Percentiles rank a stretch among this genome's conserved stretches.
Conservation (phyloP, 371 early-diverging fungal genomes). For the Mortierella sp. region DNA sequence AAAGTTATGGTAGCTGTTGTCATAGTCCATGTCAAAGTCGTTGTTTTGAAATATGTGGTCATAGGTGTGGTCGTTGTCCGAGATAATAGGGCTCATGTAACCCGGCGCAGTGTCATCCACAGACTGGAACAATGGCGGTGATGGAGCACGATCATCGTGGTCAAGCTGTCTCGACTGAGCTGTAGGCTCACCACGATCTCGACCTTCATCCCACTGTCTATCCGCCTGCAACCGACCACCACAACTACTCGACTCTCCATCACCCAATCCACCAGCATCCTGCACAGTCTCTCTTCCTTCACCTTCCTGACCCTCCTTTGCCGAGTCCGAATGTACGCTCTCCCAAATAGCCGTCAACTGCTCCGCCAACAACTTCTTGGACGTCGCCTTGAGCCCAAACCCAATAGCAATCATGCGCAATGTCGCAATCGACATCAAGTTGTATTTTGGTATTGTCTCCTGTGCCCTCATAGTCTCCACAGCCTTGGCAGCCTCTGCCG, state of each 20-base stretch:
- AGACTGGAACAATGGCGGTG: background rate
- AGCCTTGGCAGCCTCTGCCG: conserved; percentile 25
- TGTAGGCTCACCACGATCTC: background rate
- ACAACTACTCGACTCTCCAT: background rate
- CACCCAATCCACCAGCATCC: background rate
- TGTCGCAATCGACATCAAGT: conserved; percentile 33
- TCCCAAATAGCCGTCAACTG: conserved; percentile 42
- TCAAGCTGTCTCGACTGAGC: background rate
- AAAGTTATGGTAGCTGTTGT: background rate
- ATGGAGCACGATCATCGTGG: background rate
- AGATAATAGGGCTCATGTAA: conserved; percentile 5
- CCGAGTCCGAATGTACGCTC: conserved; percentile 12
- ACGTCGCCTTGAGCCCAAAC: conserved; percentile 38
- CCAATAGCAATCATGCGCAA: conserved; percentile 32
- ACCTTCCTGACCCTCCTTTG: background rate
- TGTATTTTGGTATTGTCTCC: conserved; percentile 23
- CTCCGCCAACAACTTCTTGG: conserved; percentile 23
- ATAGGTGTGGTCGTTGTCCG: background rate
- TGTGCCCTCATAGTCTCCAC: conserved; percentile 30
- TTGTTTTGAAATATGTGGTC: conserved; percentile 2
- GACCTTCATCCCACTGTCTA: background rate
- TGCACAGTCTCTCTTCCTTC: background rate
- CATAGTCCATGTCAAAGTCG: background rate
- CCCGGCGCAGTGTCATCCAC: conserved; percentile 1
- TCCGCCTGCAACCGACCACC: background rate